These are phyloP conservation scores for Mycosphaerella sp. DNA, from an alignment of 2,329 filamentous ascomycete species.

Conservation along the genomic window DNA sequence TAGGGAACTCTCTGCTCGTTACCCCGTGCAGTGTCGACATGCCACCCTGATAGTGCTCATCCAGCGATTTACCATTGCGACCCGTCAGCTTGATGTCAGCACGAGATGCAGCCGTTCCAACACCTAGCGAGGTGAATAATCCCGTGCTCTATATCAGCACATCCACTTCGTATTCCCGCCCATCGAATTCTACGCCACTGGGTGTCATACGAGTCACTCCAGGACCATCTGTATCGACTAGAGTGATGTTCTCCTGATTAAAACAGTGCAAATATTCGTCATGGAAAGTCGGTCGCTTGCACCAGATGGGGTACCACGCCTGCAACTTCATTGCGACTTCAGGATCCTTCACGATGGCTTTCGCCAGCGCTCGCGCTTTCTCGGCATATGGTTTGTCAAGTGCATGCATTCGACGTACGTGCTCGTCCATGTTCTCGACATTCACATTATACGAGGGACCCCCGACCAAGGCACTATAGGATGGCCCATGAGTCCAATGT, in stretches of 20 bases:
- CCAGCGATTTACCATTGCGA: slow-evolving; percentile 41
- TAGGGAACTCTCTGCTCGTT: slow-evolving; percentile 48
- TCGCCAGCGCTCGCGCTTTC: slow-evolving; percentile 43
- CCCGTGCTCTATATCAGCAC: slow-evolving; percentile 46
- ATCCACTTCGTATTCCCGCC: slow-evolving; percentile 46
- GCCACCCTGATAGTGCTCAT: slow-evolving; percentile 40
- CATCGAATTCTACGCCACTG: slow-evolving; percentile 45
- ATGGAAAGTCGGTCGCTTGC: slow-evolving; percentile 52
- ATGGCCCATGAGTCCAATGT: slow-evolving; percentile 13
- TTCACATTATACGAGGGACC: slow-evolving; percentile 33
- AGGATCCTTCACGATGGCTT: slow-evolving; percentile 49
- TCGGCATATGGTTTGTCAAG: slow-evolving; percentile 43
- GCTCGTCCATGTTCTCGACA: slow-evolving; percentile 35
- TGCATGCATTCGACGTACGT: slow-evolving; percentile 37
- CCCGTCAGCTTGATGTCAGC: slow-evolving; percentile 34
- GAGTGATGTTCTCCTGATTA: slow-evolving; percentile 53
- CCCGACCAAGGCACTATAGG: slow-evolving; percentile 35
- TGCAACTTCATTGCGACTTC: slow-evolving; percentile 50
- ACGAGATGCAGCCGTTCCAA: slow-evolving; percentile 29
- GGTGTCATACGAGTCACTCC: slow-evolving; percentile 46
- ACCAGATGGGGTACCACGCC: slow-evolving; percentile 56
- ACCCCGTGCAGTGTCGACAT: slow-evolving; percentile 50
- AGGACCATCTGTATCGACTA: slow-evolving; percentile 55
- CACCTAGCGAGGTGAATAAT: slow-evolving; percentile 36
- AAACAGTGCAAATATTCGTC: slow-evolving; percentile 45